Base-by-base conservation (phyloP, 805 yeast genomes). In the Lipomyces starkeyi region DNA sequence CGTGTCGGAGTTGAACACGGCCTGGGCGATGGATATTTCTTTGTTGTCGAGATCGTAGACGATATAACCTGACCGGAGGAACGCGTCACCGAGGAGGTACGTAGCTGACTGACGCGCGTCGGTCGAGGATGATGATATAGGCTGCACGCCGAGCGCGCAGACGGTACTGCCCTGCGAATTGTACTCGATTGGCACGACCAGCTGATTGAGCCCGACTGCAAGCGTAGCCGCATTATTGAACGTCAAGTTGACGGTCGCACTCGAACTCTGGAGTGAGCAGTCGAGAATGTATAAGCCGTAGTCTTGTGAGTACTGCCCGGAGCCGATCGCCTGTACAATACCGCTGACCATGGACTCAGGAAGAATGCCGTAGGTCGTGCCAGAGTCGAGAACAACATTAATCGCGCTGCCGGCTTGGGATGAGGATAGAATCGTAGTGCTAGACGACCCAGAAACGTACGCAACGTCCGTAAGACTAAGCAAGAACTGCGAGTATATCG, bases 31-130 rank as follows among this genome's bases (percentile, higher is more conserved):
- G 2, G 90, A 86, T 52, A 89, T 80, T 73, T 85, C 82, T 59
- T 78, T 78, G 74, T 84, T 84, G 40, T 87, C 91, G 62, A 88
- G 78, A 76, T 90, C 89, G 76, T 84, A 88, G 17, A 88, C 91
- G 34, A 87, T 82, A 76, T 88, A 89, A 1, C 88, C 88, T 66
- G 85, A 81, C 70, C 88, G 80, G 67, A 88, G 77, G 73, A 88
- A 82, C 61, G 83, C 83, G 73, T 87, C 91, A 20, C 91, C 91
- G 49, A 88, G 79, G 61, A 69, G 64, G 35, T 74, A 75, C 22
- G 75, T 77, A 9, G 58, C 59, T 34, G 67, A 75, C 72, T 68
- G 62, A 2, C 69, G 58, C 29, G 61, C 61, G 47, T 59, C 58
- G 75, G 29, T 6, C 17, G 66, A 13, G 13, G 5, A 37, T 20